Conservation (phyloP, 345 rosid species). For the Salix suchowensis region DNA sequence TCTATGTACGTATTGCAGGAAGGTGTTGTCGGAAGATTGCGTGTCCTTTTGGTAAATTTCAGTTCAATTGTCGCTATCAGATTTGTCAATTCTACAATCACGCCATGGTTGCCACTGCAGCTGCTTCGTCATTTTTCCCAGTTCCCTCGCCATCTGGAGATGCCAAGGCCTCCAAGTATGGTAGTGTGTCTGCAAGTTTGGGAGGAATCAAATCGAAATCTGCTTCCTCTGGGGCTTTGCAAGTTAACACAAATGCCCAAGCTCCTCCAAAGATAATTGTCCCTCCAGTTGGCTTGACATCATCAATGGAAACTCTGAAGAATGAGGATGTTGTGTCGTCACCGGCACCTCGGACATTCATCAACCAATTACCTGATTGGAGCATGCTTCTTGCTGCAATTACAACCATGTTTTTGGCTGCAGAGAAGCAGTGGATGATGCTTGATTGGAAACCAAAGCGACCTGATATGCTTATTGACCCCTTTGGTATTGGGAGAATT, state of each 20-base stretch:
- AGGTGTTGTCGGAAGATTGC: not conserved
- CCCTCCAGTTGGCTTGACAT: slow-evolving; percentile 42
- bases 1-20: not conserved
- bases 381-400: slow-evolving; percentile 99
- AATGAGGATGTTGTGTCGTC: slow-evolving; percentile 42
- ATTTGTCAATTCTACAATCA: not conserved
- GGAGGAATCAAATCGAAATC: slow-evolving; percentile 43
- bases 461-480: slow-evolving; percentile 77
- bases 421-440: slow-evolving; percentile 99
- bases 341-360: slow-evolving; percentile 80
- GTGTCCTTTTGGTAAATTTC: not conserved
- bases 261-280: slow-evolving; percentile 90
- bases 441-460: slow-evolving; percentile 97
- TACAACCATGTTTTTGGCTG: slow-evolving; percentile 91
- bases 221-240: slow-evolving; percentile 49
- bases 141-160: slow-evolving; percentile 52
- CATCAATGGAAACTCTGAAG: slow-evolving; percentile 47
- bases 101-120: slow-evolving; percentile 74
- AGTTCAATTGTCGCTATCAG: not conserved
- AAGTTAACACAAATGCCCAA: slow-evolving; percentile 82
- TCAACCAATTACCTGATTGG: slow-evolving; percentile 97
- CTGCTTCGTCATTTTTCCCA: slow-evolving; percentile 66
- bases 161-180: slow-evolving; percentile 41
- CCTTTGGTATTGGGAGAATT: slow-evolving; percentile 76
- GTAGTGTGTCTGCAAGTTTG: slow-evolving; percentile 42